phyloP scores from a whole-genome alignment of 2,329 filamentous ascomycete species.

The Diaporthe sp. region DNA sequence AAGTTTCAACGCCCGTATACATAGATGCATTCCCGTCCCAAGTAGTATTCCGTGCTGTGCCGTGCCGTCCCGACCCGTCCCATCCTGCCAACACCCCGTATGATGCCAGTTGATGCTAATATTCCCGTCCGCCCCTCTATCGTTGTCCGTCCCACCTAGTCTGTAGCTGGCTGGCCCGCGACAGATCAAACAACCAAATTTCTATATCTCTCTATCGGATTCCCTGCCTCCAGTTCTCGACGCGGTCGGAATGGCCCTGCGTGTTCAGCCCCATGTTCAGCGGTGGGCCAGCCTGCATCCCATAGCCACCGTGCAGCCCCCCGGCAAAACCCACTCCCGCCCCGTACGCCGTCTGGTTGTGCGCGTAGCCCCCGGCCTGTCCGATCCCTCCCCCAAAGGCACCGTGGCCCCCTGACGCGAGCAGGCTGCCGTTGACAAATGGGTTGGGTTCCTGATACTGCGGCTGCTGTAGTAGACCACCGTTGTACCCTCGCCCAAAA shows the following conservation, averaged over 20 bases:
- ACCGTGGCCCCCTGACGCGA: conserved; percentile 24
- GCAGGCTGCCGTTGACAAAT: conserved; percentile 32
- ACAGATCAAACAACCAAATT: background rate
- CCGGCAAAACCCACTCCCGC: conserved; percentile 26
- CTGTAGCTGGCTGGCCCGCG: background rate
- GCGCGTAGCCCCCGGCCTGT: conserved; percentile 25
- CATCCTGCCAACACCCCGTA: background rate
- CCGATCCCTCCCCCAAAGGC: conserved; percentile 31
- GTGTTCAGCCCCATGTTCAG: conserved; percentile 29
- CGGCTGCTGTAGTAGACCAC: conserved; percentile 32
- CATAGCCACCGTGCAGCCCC: conserved; percentile 35
- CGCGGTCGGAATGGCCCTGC: conserved; percentile 43
- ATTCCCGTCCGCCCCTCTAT: background rate
- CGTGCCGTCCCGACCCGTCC: background rate
- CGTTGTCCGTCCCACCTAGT: background rate
- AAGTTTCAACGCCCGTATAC: conserved; percentile 28
- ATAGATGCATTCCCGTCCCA: conserved; percentile 26
- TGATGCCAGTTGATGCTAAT: background rate
- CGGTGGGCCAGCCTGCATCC: conserved; percentile 35
- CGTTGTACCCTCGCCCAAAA: conserved; percentile 31
- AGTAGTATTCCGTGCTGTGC: background rate
- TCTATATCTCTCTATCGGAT: conserved; percentile 35
- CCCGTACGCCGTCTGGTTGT: conserved; percentile 34
- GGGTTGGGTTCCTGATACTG: conserved; percentile 30
- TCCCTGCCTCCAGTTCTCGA: conserved; percentile 48